phyloP scores from a whole-genome alignment of 2,329 filamentous ascomycete genomes.

The Colletotrichum zoysiae region DNA sequence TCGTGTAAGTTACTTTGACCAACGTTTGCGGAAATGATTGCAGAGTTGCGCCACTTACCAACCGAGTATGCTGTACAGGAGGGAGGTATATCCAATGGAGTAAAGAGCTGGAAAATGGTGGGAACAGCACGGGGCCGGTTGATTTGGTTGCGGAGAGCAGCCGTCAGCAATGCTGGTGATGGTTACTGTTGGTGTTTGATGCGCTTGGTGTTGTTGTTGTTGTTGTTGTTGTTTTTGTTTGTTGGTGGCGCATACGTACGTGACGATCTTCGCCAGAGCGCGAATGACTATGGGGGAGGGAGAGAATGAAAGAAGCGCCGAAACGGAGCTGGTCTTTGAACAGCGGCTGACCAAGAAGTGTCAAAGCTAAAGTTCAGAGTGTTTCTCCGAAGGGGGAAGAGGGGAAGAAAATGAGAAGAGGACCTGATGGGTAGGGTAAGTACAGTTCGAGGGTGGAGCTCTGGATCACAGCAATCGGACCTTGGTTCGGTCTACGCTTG shows the following conservation, averaged over 20 bases:
- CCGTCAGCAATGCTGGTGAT: neutral
- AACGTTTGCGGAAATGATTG: slow-evolving; percentile 17
- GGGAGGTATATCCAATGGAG: neutral
- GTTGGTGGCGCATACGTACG: slow-evolving; percentile 1
- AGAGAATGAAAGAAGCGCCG: slow-evolving; percentile 5
- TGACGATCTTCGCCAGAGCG: neutral
- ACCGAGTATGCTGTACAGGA: neutral
- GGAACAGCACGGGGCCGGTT: neutral
- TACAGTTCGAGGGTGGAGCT: slow-evolving; percentile 26
- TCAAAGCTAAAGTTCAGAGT: slow-evolving; percentile 20
- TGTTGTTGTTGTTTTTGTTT: neutral
- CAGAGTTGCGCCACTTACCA: slow-evolving; percentile 38
- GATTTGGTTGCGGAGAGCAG: neutral
- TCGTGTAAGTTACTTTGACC: slow-evolving; percentile 29
- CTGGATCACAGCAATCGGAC: slow-evolving; percentile 8
- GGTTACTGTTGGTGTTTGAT: neutral
- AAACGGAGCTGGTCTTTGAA: neutral
- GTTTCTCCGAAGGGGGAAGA: slow-evolving; percentile 15
- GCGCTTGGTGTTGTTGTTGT: neutral
- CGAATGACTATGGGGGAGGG: neutral
- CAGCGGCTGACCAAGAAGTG: slow-evolving; percentile 11
- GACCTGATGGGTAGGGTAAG: slow-evolving; percentile 28
- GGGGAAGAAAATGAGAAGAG: slow-evolving; percentile 16
- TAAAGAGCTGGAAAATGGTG: neutral
- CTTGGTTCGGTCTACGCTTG: slow-evolving; percentile 18